Base-by-base conservation (phyloP, 768 basidiomycete genomes). In the Collybia mongolica region DNA sequence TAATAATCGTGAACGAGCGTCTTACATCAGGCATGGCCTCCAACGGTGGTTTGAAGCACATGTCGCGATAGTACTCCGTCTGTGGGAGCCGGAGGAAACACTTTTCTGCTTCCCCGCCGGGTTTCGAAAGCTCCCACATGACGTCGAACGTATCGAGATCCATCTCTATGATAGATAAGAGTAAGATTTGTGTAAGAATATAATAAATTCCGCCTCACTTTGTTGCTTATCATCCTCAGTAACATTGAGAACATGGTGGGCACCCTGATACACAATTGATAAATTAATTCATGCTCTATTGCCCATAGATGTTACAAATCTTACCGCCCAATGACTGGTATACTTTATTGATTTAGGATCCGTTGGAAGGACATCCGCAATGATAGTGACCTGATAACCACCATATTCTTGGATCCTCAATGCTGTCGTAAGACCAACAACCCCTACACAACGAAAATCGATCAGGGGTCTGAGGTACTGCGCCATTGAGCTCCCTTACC, bases 291-390 rank as follows among this genome's bases (percentile, higher is more conserved):
- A 29, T 32, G n/a, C n/a, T 37, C 15, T 48, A 50, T 45, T 20
- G n/a, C 26, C 18, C 11, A 37, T 14, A 15, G 24, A 26, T 17
- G 39, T 24, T 29, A 18, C 17, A 20, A 11, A 18, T 72, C 84
- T 55, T 54, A 89, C 90, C 32, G 90, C 90, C 90, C 90, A 92
- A 28, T 80, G 80, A 62, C 87, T 89, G 2, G 91, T 89, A 57
- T 89, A 93, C 46, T 76, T 75, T 61, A 86, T 83, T n/a, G 74
- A 76, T 67, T 84, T 85, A 1, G 81, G 76, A 63, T 93, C 91
- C 35, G 74, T 83, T 0, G 90, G 90, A 36, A 91, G 72, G 1
- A 75, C 71, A 45, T 90, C 87, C 0, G 90, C 85, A 9, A 92
- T 66, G 45, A 93, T 74, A 1, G 81, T 82, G 15, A 92, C 89